Evolutionary conservation across 2,329 filamentous ascomycete genomes (phyloP).

Genomic region (Fusarium agapanthi): DNA sequence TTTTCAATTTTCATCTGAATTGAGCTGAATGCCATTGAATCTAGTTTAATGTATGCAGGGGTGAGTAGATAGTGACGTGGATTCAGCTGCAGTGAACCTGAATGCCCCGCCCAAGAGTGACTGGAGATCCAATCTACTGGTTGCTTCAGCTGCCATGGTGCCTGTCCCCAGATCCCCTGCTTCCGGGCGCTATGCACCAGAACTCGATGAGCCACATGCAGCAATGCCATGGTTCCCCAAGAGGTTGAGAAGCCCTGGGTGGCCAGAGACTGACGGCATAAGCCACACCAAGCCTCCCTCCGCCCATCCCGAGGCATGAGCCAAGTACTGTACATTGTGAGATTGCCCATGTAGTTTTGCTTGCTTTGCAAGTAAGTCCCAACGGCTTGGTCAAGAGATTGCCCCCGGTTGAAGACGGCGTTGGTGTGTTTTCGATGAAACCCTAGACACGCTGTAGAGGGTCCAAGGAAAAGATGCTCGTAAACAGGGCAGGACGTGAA

Average conservation of each 20-base stretch:
- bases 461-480: neutral
- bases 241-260: neutral
- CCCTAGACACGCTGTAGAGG: slow-evolving; percentile 4
- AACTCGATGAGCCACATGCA: slow-evolving; percentile 32
- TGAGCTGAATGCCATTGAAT: slow-evolving; percentile 6
- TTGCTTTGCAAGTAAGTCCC: slow-evolving; percentile 17
- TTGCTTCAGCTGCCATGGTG: slow-evolving; percentile 38
- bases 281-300: slow-evolving; percentile 31
- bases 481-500: slow-evolving; percentile 17
- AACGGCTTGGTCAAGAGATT: slow-evolving; percentile 27
- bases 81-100: slow-evolving; percentile 33
- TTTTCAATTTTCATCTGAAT: slow-evolving; percentile 4
- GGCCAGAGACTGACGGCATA: neutral
- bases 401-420: slow-evolving; percentile 19
- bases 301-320: slow-evolving; percentile 21
- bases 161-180: slow-evolving; percentile 26
- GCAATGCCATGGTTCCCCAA: slow-evolving; percentile 27
- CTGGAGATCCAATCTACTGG: slow-evolving; percentile 25
- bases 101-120: slow-evolving; percentile 19
- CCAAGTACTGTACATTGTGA: slow-evolving; percentile 22
- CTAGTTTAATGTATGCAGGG: slow-evolving; percentile 10
- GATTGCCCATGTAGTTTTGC: slow-evolving; percentile 12
- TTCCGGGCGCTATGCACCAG: slow-evolving; percentile 29
- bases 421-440: slow-evolving; percentile 24
- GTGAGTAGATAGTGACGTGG: slow-evolving; percentile 22